Base-by-base conservation (phyloP, 2,329 filamentous ascomycete genomes). In the Fusarium globosum region DNA sequence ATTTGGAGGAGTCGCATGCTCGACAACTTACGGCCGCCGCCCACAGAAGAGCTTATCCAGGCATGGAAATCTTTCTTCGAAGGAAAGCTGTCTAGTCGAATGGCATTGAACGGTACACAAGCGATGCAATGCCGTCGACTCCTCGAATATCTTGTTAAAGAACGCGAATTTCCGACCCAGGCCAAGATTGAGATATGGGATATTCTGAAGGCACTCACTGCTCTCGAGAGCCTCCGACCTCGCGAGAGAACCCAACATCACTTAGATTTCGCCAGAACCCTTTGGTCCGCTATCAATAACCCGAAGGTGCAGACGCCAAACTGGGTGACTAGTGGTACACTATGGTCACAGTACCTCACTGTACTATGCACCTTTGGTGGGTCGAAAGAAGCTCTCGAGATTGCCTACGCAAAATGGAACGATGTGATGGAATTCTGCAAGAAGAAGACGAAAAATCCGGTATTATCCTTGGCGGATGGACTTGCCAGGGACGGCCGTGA, bases 51-150 rank as follows among this genome's bases (percentile, higher is more conserved):
- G 39, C 84, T 97, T 6, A 82, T 89, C 1, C 84, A 88, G 41
- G 93, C 93, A 10, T 91, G 93, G 80, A 86, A 84, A 62, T 83
- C 86, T 15, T 91, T 95, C 72, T 91, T 96, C 75, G 79, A 83
- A 23, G 86, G 85, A 79, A 88, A 92, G 81, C 71, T 84, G 65
- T 76, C 83, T 76, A 82, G 84, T 70, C 78, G 84, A 73, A 78
- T 87, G 70, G 76, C 86, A 58, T 78, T 94, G 79, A 90, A 94
- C 81, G 86, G 89, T 75, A 87, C 91, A 46, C 92, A 96, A 76
- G 92, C 93, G 2, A 81, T 86, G 23, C 82, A 88, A 63, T 85
- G 87, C 64, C 80, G 80, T 16, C 81, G 87, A 43, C 89, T 94
- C 48, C 88, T 94, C 66, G 82, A 87, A 28, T 89, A 94, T 79